Evolutionary conservation across 306 rosid species (phyloP), one percentile per base, ranked within the genome.

Genomic region (Fragaria nilgerrensis): DNA sequence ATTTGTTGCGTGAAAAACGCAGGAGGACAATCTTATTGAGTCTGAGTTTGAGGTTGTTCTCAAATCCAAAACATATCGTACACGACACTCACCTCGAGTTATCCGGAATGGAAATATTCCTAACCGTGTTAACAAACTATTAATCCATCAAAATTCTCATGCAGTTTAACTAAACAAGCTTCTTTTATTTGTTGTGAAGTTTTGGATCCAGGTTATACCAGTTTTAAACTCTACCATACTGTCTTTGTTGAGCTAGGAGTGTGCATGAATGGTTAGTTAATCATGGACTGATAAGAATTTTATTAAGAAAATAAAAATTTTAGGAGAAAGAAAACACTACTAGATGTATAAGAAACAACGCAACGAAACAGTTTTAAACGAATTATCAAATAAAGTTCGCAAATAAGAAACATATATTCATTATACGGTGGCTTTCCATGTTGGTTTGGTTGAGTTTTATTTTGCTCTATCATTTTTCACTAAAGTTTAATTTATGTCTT

Each of bases 51-150:
- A 32, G n/a, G 17, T 7, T 76, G 20, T 53, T 75, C 70, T n/a
- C 22, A 11, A 70, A 81, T 48, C 79, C 72, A 79, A 81, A 83
- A 53, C 80, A 80, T 82, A 79, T 82, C 86, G 90, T 86, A 77
- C 72, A 75, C 86, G 86, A 87, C 87, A 77, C 90, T 64, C 80
- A 44, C 83, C 67, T 80, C 77, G 76, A 66, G 68, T 56, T 41
- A 43, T 50, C 53, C 47, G 84, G 48, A 81, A 36, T 64, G 69
- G 20, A 44, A 22, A 34, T 9, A 19, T 59, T 61, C 71, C 10
- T 0, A 59, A 70, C 76, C 16, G 45, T 17, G 59, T 23, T 16
- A 34, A 55, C 67, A 69, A 37, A 23, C 43, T 55, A 44, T 44
- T 44, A 58, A 4, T 61, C 43, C 43, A 23, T 43, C 45, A 36